phyloP scores from a whole-genome alignment of 1,284 basidiomycete species.

The Marasmius fiardii region DNA sequence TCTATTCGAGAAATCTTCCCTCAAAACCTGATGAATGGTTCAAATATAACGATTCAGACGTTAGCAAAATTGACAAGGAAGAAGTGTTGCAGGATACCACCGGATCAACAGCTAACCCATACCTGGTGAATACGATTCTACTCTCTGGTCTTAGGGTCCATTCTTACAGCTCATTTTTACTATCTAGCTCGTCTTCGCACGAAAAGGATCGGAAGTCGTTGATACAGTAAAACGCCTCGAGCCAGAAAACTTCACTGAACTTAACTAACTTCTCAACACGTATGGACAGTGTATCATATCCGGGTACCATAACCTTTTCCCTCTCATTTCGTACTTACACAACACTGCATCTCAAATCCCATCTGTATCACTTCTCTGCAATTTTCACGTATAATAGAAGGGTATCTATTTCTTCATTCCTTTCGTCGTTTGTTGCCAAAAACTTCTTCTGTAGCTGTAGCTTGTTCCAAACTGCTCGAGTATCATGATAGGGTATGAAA shows the following conservation, averaged over 20 bases:
- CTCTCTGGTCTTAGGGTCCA: not conserved
- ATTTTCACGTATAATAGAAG: too few relatives aligned
- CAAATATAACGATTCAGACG: constrained; percentile 92
- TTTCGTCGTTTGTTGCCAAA: too few relatives aligned
- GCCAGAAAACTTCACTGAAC: not conserved
- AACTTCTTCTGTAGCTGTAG: too few relatives aligned
- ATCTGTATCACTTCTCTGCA: too few relatives aligned
- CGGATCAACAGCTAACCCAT: constrained; percentile 78
- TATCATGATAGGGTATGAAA: too few relatives aligned
- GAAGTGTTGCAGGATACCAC: constrained; percentile 81
- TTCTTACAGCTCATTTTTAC: constrained; percentile 9
- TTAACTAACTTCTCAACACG: not conserved
- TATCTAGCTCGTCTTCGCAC: constrained; percentile 85
- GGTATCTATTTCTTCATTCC: too few relatives aligned
- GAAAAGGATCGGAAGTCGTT: constrained; percentile 70
- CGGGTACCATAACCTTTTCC: not conserved
- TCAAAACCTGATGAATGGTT: constrained; percentile 81
- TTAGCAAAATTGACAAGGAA: constrained; percentile 68
- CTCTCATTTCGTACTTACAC: too few relatives aligned
- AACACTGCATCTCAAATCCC: too few relatives aligned
- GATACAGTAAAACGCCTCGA: constrained; percentile 70
- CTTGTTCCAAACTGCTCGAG: too few relatives aligned
- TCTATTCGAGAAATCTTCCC: constrained; percentile 82
- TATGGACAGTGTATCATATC: not conserved
- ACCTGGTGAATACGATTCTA: constrained; percentile 55